Evolutionary conservation across 108 stramenopile species (phyloP).

Genomic region (Aurantiochytrium sp.): DNA sequence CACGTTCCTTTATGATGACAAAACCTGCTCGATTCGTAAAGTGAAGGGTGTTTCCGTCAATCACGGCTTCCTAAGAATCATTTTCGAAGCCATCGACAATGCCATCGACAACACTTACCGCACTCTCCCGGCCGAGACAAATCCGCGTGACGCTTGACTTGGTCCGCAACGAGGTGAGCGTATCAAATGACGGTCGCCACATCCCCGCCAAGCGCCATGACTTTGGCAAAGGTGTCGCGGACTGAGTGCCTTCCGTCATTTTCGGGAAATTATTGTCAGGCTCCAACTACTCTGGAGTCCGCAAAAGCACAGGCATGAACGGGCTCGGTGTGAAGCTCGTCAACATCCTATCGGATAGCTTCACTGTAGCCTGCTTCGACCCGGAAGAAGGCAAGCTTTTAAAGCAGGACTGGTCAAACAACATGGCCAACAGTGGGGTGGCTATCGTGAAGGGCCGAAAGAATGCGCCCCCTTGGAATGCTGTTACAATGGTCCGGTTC

Average conservation of each 20-base stretch:
- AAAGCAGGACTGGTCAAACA: slow-evolving; percentile 59
- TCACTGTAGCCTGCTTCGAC: slow-evolving; percentile 63
- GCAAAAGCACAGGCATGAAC: slow-evolving; percentile 70
- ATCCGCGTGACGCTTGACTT: not conserved
- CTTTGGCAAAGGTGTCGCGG: not conserved
- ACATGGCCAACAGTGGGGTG: slow-evolving; percentile 51
- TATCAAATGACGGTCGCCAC: not conserved
- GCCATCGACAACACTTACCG: not conserved
- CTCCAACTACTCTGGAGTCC: slow-evolving; percentile 2
- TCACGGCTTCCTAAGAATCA: not conserved
- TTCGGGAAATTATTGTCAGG: slow-evolving; percentile 32
- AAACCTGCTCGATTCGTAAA: not conserved
- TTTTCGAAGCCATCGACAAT: not conserved
- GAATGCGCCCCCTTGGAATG: not conserved
- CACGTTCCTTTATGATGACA: not conserved
- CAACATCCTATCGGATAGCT: slow-evolving; percentile 69
- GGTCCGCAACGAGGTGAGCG: not conserved
- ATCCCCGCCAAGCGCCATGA: not conserved
- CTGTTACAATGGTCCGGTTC: not conserved
- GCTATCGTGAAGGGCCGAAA: slow-evolving; percentile 26
- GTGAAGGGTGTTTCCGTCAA: not conserved
- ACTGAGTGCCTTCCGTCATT: slow-evolving; percentile 19
- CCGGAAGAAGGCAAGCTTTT: slow-evolving; percentile 38
- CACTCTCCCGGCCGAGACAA: not conserved
- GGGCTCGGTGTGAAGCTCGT: slow-evolving; percentile 78